Conservation (phyloP, 768 basidiomycete genomes). For the Grammothele lineata region DNA sequence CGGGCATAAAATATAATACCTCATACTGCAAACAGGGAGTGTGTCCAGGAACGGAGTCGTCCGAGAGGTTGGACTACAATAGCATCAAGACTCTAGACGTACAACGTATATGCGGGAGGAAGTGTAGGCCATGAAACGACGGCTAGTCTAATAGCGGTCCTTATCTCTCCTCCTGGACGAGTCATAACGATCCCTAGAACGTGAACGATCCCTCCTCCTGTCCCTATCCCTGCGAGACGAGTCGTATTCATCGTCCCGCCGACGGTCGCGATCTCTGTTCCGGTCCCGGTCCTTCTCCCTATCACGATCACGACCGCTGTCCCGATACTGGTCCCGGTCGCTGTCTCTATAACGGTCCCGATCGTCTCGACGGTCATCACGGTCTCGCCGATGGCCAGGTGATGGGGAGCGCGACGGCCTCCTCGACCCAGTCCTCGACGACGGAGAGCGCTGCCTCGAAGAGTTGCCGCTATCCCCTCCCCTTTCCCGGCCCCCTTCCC, state of each 20-base stretch:
- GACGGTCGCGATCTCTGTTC: constrained; percentile 4
- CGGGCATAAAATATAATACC: too few relatives aligned
- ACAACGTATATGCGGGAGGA: too few relatives aligned
- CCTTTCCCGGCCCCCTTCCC: too few relatives aligned
- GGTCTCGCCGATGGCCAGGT: constrained; percentile 19
- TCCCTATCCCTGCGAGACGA: constrained; percentile 10
- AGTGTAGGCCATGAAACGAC: too few relatives aligned
- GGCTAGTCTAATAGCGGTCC: background rate
- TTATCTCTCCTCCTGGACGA: background rate
- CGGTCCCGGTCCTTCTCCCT: constrained; percentile 14
- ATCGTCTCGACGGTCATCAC: constrained; percentile 16
- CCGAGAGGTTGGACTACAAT: too few relatives aligned
- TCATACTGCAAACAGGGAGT: too few relatives aligned
- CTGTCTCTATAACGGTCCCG: constrained; percentile 28
- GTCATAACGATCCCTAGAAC: constrained; percentile 1
- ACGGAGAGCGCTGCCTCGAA: constrained; percentile 35
- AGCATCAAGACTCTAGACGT: too few relatives aligned
- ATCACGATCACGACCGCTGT: constrained; percentile 24
- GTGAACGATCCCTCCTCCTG: too few relatives aligned
- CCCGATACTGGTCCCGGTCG: constrained; percentile 5
- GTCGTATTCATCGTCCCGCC: constrained; percentile 8
- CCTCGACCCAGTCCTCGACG: constrained; percentile 39
- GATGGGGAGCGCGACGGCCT: constrained; percentile 49
- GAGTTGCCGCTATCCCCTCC: constrained; percentile 21
- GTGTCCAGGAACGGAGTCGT: too few relatives aligned